Conservation (phyloP, 2,329 filamentous ascomycete species). For the Graphium sp. region DNA sequence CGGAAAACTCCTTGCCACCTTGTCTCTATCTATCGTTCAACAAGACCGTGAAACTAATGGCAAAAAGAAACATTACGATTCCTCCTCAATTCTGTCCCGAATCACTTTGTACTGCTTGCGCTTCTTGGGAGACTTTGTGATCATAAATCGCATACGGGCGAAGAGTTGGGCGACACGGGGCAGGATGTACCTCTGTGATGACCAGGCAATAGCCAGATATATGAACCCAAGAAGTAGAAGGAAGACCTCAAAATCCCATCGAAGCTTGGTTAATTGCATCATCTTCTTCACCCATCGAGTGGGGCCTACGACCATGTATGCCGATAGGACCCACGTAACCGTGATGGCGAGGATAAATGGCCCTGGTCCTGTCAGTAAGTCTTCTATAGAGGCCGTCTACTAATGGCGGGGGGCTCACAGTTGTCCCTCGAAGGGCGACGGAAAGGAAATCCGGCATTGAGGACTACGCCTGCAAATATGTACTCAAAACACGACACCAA, state of each 20-base stretch:
- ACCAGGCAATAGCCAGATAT: conserved; percentile 54
- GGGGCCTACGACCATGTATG: conserved; percentile 70
- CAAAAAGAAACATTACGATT: background rate
- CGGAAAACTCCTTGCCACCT: too few relatives aligned
- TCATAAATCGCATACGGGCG: conserved; percentile 39
- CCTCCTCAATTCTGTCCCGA: conserved; percentile 28
- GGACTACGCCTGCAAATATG: conserved; percentile 72
- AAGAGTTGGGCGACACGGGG: conserved; percentile 49
- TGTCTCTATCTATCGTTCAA: too few relatives aligned
- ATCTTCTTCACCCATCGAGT: conserved; percentile 48
- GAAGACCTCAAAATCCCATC: conserved; percentile 53
- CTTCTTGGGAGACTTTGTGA: conserved; percentile 51
- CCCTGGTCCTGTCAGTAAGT: conserved; percentile 25
- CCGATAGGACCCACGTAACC: conserved; percentile 46
- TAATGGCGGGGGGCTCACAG: conserved; percentile 30
- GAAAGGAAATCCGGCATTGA: conserved; percentile 86
- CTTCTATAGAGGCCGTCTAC: background rate
- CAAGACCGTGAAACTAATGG: too few relatives aligned
- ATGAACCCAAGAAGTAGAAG: conserved; percentile 52
- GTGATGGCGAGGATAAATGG: conserved; percentile 71
- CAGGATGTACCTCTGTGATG: conserved; percentile 56
- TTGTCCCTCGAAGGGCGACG: conserved; percentile 67
- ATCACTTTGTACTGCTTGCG: conserved; percentile 82
- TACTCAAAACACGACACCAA: conserved; percentile 89
- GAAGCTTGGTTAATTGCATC: conserved; percentile 79